Conservation (phyloP, 1,139 yeast genomes). For the Yamadazyma triangularis region DNA sequence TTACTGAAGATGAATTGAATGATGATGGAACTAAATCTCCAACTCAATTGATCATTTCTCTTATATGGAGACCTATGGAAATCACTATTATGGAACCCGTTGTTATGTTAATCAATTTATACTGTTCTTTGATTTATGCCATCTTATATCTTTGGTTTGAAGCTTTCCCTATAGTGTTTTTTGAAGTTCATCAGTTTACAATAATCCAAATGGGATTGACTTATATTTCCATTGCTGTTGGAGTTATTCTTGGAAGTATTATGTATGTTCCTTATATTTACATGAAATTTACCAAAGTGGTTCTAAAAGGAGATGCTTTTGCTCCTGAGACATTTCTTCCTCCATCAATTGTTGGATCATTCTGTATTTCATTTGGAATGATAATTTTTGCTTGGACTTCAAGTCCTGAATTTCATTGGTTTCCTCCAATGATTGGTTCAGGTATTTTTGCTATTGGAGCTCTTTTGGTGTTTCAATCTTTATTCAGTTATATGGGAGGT, state of each 20-base stretch:
- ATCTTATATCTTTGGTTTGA: conserved; percentile 56
- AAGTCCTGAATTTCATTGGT: conserved; percentile 25
- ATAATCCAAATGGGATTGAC: conserved; percentile 44
- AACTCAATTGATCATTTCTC: conserved; percentile 23
- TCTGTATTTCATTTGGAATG: conserved; percentile 24
- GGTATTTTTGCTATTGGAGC: conserved; percentile 24
- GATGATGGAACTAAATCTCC: conserved; percentile 14
- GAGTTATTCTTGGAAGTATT: conserved; percentile 17
- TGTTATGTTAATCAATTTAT: conserved; percentile 43
- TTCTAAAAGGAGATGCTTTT: conserved; percentile 30
- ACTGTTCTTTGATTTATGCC: conserved; percentile 51
- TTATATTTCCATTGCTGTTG: conserved; percentile 31
- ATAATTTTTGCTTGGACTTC: conserved; percentile 31
- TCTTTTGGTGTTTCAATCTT: conserved; percentile 26
- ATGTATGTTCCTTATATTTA: conserved; percentile 17
- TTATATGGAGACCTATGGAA: conserved; percentile 48
- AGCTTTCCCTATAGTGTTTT: conserved; percentile 55
- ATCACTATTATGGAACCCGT: conserved; percentile 41
- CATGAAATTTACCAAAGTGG: conserved; percentile 20
- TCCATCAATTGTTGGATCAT: conserved; percentile 33
- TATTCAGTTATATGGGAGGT: conserved; percentile 54
- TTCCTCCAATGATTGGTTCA: conserved; percentile 27
- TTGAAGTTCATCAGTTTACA: conserved; percentile 41
- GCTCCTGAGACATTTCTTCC: conserved; percentile 60
- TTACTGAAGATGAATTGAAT: conserved; percentile 26